These are phyloP conservation scores for Hyparrhenia diplandra DNA, from an alignment of 176 grass and related monocot species.

Conservation along the genomic window DNA sequence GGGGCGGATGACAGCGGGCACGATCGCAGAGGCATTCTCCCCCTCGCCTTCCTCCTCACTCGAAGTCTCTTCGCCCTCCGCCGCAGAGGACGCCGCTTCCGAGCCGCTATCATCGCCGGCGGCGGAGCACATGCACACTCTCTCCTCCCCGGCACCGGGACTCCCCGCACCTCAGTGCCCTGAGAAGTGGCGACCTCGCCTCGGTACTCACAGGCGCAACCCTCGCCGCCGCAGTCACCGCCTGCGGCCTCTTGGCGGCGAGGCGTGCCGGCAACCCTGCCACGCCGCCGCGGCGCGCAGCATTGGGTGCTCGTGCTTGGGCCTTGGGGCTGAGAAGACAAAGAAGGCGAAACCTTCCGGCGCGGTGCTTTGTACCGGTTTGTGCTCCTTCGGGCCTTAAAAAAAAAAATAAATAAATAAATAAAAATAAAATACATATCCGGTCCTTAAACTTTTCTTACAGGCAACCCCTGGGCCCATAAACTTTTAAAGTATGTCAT, in stretches of 20 bases:
- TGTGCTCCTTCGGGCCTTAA: no score
- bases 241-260: neutral
- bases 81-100: neutral
- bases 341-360: neutral
- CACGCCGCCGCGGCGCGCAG: slow-evolving; percentile 19
- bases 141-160: slow-evolving; percentile 14
- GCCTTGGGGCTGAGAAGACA: neutral
- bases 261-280: slow-evolving; percentile 26
- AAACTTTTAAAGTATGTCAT: no score
- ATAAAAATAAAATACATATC: no score
- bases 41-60: slow-evolving; percentile 14
- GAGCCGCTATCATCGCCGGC: slow-evolving; percentile 3
- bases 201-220: slow-evolving; percentile 9
- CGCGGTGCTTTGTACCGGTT: neutral
- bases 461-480: no score
- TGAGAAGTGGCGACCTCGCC: slow-evolving; percentile 32
- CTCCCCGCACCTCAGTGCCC: slow-evolving; percentile 18
- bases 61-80: slow-evolving; percentile 9
- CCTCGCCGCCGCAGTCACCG: neutral
- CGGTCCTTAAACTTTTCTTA: no score
- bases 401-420: no score
- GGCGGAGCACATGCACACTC: slow-evolving; percentile 41
- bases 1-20: slow-evolving; percentile 38
- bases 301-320: slow-evolving; percentile 29
- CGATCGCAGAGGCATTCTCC: slow-evolving; percentile 35